Evolutionary conservation across 106 monocot genomes (phyloP).

Genomic region (Acorus gramineus): DNA sequence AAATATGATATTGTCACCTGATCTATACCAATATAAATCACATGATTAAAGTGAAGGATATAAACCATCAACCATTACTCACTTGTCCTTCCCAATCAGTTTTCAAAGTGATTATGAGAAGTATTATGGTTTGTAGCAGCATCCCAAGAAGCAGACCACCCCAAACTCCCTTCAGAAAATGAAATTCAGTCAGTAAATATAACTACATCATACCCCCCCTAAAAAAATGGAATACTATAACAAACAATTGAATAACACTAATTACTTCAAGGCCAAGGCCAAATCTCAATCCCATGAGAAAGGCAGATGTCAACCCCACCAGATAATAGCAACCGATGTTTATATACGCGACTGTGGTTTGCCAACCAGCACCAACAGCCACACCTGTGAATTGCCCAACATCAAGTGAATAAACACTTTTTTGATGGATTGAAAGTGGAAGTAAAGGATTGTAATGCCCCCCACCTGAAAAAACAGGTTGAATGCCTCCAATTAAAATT

Average conservation of each 20-base stretch:
- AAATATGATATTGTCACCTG: background rate
- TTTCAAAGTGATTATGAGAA: constrained; percentile 15
- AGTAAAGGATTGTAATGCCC: too few species aligned
- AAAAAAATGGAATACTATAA: background rate
- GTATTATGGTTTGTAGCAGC: constrained; percentile 24
- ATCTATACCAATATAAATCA: background rate
- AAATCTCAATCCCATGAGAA: constrained; percentile 17
- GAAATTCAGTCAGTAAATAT: background rate
- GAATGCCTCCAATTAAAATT: constrained; percentile 19
- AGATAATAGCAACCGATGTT: constrained; percentile 28
- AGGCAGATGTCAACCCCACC: constrained; percentile 11
- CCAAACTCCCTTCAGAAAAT: constrained; percentile 20
- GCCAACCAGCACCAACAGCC: constrained; percentile 36
- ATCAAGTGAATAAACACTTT: background rate
- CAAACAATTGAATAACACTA: background rate
- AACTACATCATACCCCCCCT: background rate
- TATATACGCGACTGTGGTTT: constrained; percentile 20
- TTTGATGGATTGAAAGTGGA: too few species aligned
- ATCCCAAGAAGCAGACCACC: constrained; percentile 23
- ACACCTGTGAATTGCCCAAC: constrained; percentile 11
- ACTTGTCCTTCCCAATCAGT: constrained; percentile 36
- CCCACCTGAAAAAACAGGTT: constrained; percentile 25
- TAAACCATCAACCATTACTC: background rate
- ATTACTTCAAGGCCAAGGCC: constrained; percentile 18
- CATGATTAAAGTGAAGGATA: background rate